Base-by-base conservation (phyloP, 768 basidiomycete genomes). In the Collybia mongolica region DNA sequence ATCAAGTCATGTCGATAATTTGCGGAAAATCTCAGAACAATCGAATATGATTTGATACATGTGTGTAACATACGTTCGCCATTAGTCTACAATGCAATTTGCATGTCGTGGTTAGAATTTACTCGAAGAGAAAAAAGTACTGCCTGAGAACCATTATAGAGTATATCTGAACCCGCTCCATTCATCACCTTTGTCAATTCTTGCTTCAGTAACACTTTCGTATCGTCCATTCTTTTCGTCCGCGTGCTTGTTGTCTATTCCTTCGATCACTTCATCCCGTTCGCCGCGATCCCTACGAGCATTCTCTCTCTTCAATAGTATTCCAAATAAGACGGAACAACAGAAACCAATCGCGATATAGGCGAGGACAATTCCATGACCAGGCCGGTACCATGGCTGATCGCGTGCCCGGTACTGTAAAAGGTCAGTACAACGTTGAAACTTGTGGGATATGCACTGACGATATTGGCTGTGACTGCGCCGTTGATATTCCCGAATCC, bases 131-230 rank as follows among this genome's bases (percentile, higher is more conserved):
- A 14, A 32, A 14, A 32, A 32, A 32, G 32, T 32, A 32, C 32
- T 3, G 14, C 9, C 11, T 14, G 32, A 32, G 11, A 32, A 17
- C 39, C 36, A 41, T 71, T 58, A 84, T 39, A 81, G 57, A 1
- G 74, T 77, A 66, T 88, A 88, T 52, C 82, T 74, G 64, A 86
- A 89, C n/a, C 87, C 84, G 59, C 86, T 88, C 87, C 86, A 89
- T 45, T 73, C 64, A 56, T 88, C 88, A 2, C 87, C 86, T 58
- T 85, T 88, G 38, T 77, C 77, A 19, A 64, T 69, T 54, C 75
- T 76, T 15, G 86, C 86, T 18, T 76, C 81, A 45, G 81, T 74
- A n/a, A 80, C 67, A 51, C 69, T 81, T 46, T 68, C 65, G 54
- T 72, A 84, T 23, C 57, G 67, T 2, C 85, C 85, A 57, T 86